Evolutionary conservation across 805 yeast genomes (phyloP), one percentile per base, ranked within the genome.

Genomic region (Helenozyma baotianmanensis): DNA sequence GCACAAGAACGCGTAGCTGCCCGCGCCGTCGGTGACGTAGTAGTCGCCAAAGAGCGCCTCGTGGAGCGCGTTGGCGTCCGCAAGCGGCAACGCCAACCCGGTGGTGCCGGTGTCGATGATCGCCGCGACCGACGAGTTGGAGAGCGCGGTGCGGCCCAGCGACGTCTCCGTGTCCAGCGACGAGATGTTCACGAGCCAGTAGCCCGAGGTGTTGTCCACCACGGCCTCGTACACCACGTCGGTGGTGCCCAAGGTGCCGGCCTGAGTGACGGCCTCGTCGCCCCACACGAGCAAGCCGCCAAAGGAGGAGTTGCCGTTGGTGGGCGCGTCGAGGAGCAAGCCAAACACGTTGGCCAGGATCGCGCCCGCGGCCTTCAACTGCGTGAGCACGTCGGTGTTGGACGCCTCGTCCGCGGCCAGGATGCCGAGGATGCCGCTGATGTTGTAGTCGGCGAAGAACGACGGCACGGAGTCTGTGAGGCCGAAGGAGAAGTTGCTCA

Each of bases 61-160:
- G 48, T 80, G 85, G 11, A 79, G 35, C 14, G 41, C 58, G 25
- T 64, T 37, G 2, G 85, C 84, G 47, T 80, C 85, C 15, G 53
- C 58, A 9, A 68, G 53, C 5, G 82, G 76, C 26, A 78, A 54
- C 3, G 75, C 74, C 16, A 80, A 54, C 3, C 80, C 71, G 0
- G 85, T 79, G 2, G 86, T 78, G 14, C 86, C 87, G 6, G 82
- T 74, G 51, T 80, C 87, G 14, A 80, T 59, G 18, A 79, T 63
- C 6, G 76, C 79, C 3, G 51, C 39, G 48, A 73, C 58, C n/a
- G 56, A 43, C 14, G 23, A 34, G 21, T 50, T 41, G 3, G 56
- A 40, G 19, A 40, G 25, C 23, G 30, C 16, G 19, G 27, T 31
- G 7, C 25, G 32, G 19, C 25, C 38, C 10, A 15, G 2, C n/a